A percentile compares a stretch with the other conserved stretches of the same genome.
Evolutionary conservation across 495 filamentous ascomycete genomes (phyloP).

Genomic region (Apiosordaria backusii): DNA sequence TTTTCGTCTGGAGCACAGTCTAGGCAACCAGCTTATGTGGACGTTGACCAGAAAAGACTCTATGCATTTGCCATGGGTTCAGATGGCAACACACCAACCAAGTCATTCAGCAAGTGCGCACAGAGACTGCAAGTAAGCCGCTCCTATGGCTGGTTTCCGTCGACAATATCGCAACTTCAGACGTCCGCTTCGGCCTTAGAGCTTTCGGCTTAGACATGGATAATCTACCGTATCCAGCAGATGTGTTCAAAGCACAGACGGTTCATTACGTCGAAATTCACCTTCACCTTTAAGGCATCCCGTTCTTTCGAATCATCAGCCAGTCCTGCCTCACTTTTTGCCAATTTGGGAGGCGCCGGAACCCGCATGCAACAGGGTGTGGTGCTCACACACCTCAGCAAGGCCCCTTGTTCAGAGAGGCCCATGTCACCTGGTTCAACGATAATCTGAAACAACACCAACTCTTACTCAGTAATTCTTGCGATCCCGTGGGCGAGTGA

Average conservation of each 20-base stretch:
- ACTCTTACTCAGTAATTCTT: constrained; percentile 14
- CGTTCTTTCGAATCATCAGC: not conserved
- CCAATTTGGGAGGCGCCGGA: not conserved
- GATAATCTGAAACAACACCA: constrained; percentile 25
- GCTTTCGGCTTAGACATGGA: not conserved
- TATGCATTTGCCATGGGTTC: not conserved
- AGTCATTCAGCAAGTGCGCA: not conserved
- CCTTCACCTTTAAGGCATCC: not conserved
- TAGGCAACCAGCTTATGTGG: not conserved
- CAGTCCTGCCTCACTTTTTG: not conserved
- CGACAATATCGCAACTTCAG: not conserved
- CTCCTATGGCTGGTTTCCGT: not conserved
- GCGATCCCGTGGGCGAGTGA: constrained; percentile 10
- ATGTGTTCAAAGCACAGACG: not conserved
- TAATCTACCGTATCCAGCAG: not conserved
- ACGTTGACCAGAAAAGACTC: constrained; percentile 1
- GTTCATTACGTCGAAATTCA: not conserved
- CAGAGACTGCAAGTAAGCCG: not conserved
- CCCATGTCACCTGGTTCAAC: constrained; percentile 11
- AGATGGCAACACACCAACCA: not conserved
- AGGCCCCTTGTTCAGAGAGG: constrained; percentile 14
- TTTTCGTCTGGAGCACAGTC: not conserved
- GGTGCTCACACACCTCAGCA: not conserved
- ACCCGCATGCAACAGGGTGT: not conserved
- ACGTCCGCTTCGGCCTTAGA: not conserved